A percentile compares a stretch with the other conserved stretches of the same genome.
These are phyloP conservation scores for Populus hybrid DNA, from an alignment of 441 rosid species.

Conservation along the genomic window DNA sequence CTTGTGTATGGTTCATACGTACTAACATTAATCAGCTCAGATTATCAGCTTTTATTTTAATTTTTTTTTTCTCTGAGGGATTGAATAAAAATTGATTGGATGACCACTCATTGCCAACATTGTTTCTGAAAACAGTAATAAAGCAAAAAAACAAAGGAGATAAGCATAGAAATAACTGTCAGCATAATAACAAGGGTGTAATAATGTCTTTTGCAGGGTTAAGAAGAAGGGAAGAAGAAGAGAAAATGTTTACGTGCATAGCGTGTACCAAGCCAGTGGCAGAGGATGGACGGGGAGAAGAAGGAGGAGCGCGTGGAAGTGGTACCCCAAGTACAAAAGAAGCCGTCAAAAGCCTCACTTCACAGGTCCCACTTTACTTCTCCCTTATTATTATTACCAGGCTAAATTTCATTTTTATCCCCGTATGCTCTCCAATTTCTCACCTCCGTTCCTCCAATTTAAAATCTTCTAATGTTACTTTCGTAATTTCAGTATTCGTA, in stretches of 20 bases:
- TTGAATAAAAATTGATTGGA: neutral
- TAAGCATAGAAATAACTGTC: neutral
- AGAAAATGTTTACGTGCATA: constrained; percentile 86
- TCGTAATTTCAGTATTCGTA: too few species aligned
- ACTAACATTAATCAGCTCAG: neutral
- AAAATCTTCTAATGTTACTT: too few species aligned
- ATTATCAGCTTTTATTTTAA: neutral
- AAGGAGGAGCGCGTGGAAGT: too few species aligned
- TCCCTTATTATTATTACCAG: constrained; percentile 16
- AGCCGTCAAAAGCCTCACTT: constrained; percentile 98
- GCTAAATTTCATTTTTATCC: neutral
- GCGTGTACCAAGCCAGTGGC: constrained; percentile 85
- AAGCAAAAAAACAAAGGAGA: too few species aligned
- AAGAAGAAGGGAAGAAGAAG: neutral
- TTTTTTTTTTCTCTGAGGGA: neutral
- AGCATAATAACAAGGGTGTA: neutral
- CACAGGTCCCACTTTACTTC: constrained; percentile 56
- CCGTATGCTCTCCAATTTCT: neutral
- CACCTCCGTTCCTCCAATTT: neutral
- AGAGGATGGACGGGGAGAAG: constrained; percentile 70
- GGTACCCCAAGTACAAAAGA: constrained; percentile 80
- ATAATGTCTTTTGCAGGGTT: constrained; percentile 12
- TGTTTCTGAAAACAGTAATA: neutral
- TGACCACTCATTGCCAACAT: neutral
- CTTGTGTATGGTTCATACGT: neutral